Evolutionary conservation across 257 asterid genomes (phyloP).

Genomic region (Solanum tarijense): DNA sequence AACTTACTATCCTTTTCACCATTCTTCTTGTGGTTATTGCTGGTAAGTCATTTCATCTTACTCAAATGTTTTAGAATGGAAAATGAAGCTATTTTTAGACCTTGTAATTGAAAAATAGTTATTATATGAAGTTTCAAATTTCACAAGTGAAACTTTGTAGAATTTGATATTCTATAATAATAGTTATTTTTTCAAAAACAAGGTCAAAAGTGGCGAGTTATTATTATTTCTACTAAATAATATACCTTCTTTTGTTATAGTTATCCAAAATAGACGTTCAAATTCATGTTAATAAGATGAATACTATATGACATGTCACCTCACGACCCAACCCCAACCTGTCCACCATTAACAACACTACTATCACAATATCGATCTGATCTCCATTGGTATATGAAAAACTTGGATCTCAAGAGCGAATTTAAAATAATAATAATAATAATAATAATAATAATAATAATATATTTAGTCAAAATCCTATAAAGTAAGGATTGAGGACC

Average conservation of each 20-base stretch:
- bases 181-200: too few relatives aligned
- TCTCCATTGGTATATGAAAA: not conserved
- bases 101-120: not conserved
- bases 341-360: not conserved
- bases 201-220: too few relatives aligned
- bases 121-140: not conserved
- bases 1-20: not conserved
- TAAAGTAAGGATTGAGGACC: not conserved
- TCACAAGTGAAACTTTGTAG: fast-evolving
- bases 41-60: not conserved
- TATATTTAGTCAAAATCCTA: too few relatives aligned
- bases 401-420: too few relatives aligned
- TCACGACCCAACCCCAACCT: not conserved
- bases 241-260: too few relatives aligned
- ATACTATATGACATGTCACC: not conserved
- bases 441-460: too few relatives aligned
- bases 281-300: not conserved
- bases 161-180: too few relatives aligned
- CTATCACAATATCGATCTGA: not conserved
- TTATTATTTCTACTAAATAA: too few relatives aligned
- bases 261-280: too few relatives aligned
- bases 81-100: not conserved
- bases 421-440: too few relatives aligned
- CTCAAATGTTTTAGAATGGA: not conserved
- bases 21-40: not conserved